phyloP scores from a whole-genome alignment of 1,139 yeast species.

The Candida glucosophila region DNA sequence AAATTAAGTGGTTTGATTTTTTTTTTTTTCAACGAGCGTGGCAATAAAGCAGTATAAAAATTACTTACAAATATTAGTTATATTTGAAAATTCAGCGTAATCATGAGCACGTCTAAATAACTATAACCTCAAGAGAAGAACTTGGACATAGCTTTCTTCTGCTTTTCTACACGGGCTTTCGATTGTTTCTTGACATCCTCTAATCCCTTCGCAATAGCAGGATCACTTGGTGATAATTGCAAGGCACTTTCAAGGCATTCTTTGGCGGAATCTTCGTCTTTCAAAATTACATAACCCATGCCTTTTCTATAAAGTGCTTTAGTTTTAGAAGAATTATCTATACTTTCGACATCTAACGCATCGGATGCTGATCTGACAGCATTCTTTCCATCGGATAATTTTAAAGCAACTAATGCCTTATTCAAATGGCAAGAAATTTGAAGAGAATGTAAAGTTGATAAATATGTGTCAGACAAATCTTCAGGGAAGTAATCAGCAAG shows the following conservation, averaged over 20 bases:
- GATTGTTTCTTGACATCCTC: conserved; percentile 47
- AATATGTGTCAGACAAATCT: conserved; percentile 49
- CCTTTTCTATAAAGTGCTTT: conserved; percentile 88
- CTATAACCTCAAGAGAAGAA: conserved; percentile 58
- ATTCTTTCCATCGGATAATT: conserved; percentile 47
- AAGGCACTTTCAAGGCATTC: conserved; percentile 60
- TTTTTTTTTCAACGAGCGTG: no score
- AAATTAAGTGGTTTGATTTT: no score
- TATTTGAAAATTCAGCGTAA: no score
- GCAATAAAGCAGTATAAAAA: no score
- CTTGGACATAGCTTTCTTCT: conserved; percentile 79
- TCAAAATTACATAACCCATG: conserved; percentile 52
- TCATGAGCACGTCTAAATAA: no score
- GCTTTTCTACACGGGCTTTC: conserved; percentile 53
- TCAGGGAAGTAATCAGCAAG: conserved; percentile 69
- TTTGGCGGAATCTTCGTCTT: conserved; percentile 68
- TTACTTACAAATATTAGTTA: no score
- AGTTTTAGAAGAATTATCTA: conserved; percentile 63
- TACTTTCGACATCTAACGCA: conserved; percentile 55
- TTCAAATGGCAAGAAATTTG: conserved; percentile 62
- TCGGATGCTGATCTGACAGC: conserved; percentile 54
- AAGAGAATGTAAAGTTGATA: conserved; percentile 40
- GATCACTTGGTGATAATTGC: conserved; percentile 61
- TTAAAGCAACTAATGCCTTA: conserved; percentile 67
- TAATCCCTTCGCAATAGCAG: conserved; percentile 63